Percentiles rank a stretch among this genome's conserved stretches.
These are phyloP conservation scores for Botryotinia calthae DNA, from an alignment of 2,329 filamentous ascomycete genomes.

Conservation along the genomic window DNA sequence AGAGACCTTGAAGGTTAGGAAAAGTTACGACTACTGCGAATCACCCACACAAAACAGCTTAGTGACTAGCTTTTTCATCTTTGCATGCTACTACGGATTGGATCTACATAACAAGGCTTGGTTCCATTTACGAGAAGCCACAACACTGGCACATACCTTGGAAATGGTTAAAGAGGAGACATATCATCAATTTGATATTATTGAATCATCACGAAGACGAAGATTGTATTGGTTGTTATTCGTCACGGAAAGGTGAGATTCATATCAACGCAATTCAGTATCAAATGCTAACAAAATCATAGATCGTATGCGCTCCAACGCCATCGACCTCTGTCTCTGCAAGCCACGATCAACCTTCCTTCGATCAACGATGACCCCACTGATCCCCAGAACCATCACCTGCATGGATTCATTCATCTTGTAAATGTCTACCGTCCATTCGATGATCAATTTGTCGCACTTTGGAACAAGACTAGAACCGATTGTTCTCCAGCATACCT, in stretches of 20 bases:
- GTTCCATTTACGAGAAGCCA: slow-evolving; percentile 76
- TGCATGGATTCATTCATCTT: slow-evolving; percentile 57
- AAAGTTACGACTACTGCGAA: slow-evolving; percentile 59
- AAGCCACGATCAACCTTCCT: slow-evolving; percentile 66
- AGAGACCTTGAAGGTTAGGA: slow-evolving; percentile 63
- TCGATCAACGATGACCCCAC: slow-evolving; percentile 58
- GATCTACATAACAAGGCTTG: slow-evolving; percentile 75
- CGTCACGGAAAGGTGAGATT: slow-evolving; percentile 62
- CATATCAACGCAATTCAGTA: background rate
- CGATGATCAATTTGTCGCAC: slow-evolving; percentile 59
- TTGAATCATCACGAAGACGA: slow-evolving; percentile 62
- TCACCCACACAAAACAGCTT: slow-evolving; percentile 56
- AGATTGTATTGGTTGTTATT: slow-evolving; percentile 73
- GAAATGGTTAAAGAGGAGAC: slow-evolving; percentile 61
- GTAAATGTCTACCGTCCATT: slow-evolving; percentile 64
- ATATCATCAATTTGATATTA: slow-evolving; percentile 56
- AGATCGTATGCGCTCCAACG: slow-evolving; percentile 70
- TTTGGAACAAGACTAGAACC: slow-evolving; percentile 64
- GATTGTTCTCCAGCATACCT: slow-evolving; percentile 59
- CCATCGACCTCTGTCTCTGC: slow-evolving; percentile 66
- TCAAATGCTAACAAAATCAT: slow-evolving; percentile 25
- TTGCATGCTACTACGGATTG: slow-evolving; percentile 67
- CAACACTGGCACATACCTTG: slow-evolving; percentile 62
- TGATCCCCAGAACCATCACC: slow-evolving; percentile 52
- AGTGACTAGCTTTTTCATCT: slow-evolving; percentile 77